Evolutionary conservation across 2,329 filamentous ascomycete species (phyloP), one percentile per base, ranked within the genome.

Genomic region (Amesomyces nigricolor): DNA sequence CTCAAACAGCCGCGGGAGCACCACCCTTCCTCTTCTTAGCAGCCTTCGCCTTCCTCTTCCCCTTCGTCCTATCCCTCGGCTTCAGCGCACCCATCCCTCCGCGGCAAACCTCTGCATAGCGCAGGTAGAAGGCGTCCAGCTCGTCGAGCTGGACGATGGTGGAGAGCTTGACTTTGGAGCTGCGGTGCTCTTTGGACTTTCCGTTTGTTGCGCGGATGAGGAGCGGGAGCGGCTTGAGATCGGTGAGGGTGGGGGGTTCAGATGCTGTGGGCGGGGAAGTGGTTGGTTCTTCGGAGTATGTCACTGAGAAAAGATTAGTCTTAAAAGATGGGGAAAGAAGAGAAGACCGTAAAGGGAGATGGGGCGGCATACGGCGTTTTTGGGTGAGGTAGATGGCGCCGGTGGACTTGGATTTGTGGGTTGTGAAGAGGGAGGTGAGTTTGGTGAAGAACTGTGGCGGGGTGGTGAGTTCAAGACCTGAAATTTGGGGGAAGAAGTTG

Each of bases 71-170:
- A 73, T 97, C 92, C 63, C 94, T 81, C 68, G 95, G 96, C 82
- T 96, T 97, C 73, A 99, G 69, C 7, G 86, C 85, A 47, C 81
- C 79, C 91, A 97, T 96, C 5, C 91, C 90, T 0, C 79, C 76
- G 75, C 95, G 96, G 73, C 91, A 96, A 3, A 91, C 79, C 63
- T 97, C 94, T 19, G 91, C 91, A 74, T 97, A 99, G 50, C 82
- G 79, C 30, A 77, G 74, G 70, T 91, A 99, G 68, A 99, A 99
- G 0, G 71, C 75, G 52, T 95, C 91, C 10, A 97, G 70, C 5
- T 87, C 82, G 56, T 86, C 82, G 0, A 87, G 82, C 53, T 87
- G 79, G 0, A 97, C 91, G 0, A 96, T 72, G 0, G 94, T 97
- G 2, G 89, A 89, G 26, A 96, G 68, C 71, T 91, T 95, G 62